These are phyloP conservation scores for Acanthamoeba royreba DNA, from an alignment of 208 protist species.

Conservation along the genomic window DNA sequence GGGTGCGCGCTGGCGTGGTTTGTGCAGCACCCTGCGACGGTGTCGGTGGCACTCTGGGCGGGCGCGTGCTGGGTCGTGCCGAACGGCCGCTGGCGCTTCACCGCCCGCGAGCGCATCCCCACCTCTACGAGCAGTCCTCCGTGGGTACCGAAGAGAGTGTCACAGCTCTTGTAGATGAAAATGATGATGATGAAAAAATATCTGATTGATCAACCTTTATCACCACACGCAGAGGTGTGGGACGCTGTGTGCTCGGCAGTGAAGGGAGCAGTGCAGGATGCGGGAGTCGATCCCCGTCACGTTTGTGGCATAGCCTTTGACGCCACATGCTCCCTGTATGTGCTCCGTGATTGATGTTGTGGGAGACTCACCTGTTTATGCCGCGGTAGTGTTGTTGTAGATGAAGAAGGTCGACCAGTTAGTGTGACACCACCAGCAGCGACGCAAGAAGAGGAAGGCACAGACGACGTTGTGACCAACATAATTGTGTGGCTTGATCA, in stretches of 20 bases:
- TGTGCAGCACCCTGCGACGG: too few relatives aligned
- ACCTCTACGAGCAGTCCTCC: neutral
- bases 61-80: neutral
- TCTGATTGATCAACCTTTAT: too few relatives aligned
- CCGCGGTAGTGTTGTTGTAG: neutral
- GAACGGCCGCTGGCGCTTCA: neutral
- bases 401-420: neutral
- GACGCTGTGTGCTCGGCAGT: neutral
- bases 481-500: slow-evolving; percentile 24
- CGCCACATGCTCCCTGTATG: neutral
- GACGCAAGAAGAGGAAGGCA: neutral
- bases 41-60: neutral
- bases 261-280: neutral
- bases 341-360: neutral
- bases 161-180: too few relatives aligned
- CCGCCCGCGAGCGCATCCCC: neutral
- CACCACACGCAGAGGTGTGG: neutral
- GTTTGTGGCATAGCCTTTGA: neutral
- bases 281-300: neutral
- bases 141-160: too few relatives aligned
- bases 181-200: too few relatives aligned
- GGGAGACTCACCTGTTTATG: neutral
- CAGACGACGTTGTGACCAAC: neutral
- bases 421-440: neutral
- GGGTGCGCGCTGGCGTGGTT: neutral